Percentiles rank a stretch among this genome's conserved stretches.
Evolutionary conservation across 75 land plant genomes (phyloP).

Genomic region (Ceratopteris richardii): DNA sequence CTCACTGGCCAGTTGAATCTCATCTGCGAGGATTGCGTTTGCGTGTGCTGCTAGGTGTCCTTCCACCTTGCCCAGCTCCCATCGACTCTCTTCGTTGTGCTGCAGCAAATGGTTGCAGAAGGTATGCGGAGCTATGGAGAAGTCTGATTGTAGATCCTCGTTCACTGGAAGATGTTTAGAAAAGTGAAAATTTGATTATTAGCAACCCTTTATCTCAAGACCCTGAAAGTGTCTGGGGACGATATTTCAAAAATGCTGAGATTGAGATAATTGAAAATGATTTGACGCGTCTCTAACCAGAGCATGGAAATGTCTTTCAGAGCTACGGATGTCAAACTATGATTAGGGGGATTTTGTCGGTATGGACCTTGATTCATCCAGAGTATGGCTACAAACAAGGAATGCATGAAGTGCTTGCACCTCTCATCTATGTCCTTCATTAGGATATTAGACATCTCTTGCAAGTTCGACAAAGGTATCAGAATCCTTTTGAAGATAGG

Average conservation of each 20-base stretch:
- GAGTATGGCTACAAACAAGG: constrained; percentile 84
- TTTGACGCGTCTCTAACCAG: constrained; percentile 80
- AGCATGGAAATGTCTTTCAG: constrained; percentile 77
- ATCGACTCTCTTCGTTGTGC: no score
- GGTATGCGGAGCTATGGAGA: no score
- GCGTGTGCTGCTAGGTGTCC: no score
- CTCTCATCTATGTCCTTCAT: constrained; percentile 76
- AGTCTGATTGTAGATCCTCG: no score
- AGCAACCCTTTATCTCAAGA: no score
- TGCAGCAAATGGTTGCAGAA: no score
- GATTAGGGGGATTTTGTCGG: constrained; percentile 57
- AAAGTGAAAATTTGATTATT: no score
- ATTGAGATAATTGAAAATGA: constrained; percentile 78
- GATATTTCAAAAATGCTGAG: constrained; percentile 80
- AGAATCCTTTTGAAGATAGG: constrained; percentile 65
- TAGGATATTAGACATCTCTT: constrained; percentile 56
- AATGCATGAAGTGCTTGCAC: constrained; percentile 95
- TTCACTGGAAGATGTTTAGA: no score
- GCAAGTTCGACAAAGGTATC: constrained; percentile 38
- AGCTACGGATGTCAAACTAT: constrained; percentile 79
- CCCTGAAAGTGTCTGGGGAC: constrained; percentile 93
- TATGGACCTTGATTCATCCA: constrained; percentile 78
- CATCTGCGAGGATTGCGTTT: no score
- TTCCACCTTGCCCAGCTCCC: no score
- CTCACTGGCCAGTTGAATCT: no score